Base-by-base conservation (phyloP, 768 basidiomycete species). In the Tremella fuciformis region DNA sequence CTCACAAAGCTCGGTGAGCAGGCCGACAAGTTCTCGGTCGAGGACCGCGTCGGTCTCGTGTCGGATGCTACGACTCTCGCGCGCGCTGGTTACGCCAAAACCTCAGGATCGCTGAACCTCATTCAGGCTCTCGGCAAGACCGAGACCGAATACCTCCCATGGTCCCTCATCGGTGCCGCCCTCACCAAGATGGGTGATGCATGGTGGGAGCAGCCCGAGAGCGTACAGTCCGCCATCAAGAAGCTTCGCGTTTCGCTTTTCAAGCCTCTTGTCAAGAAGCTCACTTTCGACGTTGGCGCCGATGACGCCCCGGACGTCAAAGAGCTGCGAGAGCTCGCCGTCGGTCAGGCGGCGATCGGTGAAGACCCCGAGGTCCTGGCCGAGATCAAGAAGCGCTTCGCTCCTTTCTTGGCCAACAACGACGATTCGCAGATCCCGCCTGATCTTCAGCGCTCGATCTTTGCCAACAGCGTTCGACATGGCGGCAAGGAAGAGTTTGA, bases 31-130 rank as follows among this genome's bases (percentile, higher is more conserved):
- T 91, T 94, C 79, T 82, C 86, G 0, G 79, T 91, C 59, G 85
- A 89, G 57, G 94, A 99, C 73, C 84, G 90, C 21, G 86, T 97
- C 66, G 93, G 93, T 16, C 81, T 99, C 24, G 84, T 94, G 19
- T 83, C 87, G 50, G 96, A 98, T 68, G 82, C 86, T 0, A 81
- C 88, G 69, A 86, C 86, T 0, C 82, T 97, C 26, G 83, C 89
- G 50, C 84, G 86, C 70, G 88, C 91, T 18, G 92, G 92, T 2
- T 83, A 88, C 67, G 80, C 85, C 49, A 82, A 85, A 58, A 81
- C 90, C 34, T 90, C 89, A 67, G 86, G 85, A 60, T 84, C 86
- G 1, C 80, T 99, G 65, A 84, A 83, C 21, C 80, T 97, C 46
- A 80, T 91, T 46, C 80, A 86, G 50, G 81, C 82, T 46, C 79